phyloP scores from a whole-genome alignment of 768 basidiomycete genomes.

The Leucosporidium scottii region DNA sequence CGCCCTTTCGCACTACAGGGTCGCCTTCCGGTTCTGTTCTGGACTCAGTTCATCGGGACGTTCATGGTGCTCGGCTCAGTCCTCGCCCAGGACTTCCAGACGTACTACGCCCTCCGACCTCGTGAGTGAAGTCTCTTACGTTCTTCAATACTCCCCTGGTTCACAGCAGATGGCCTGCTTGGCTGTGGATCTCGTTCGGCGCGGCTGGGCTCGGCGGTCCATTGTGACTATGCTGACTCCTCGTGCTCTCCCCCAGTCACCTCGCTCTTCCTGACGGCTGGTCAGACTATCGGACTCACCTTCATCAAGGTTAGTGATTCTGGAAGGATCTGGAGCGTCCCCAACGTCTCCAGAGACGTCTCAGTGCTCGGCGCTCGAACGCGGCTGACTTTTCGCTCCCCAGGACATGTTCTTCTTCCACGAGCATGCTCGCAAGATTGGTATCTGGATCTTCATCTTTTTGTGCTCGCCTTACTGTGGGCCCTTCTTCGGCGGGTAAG shows the following conservation, averaged over 20 bases:
- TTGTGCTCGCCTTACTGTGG: conserved; percentile 19
- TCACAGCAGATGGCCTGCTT: no score
- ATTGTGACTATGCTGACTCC: no score
- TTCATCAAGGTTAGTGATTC: conserved; percentile 4
- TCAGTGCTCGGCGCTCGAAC: not conserved
- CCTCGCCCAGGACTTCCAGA: conserved; percentile 13
- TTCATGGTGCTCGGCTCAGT: conserved; percentile 27
- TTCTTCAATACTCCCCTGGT: no score
- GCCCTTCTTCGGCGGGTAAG: conserved; percentile 3
- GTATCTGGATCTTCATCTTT: conserved; percentile 28
- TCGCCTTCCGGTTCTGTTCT: conserved; percentile 22
- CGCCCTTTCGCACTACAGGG: no score
- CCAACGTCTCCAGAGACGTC: no score
- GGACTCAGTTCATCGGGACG: conserved; percentile 33
- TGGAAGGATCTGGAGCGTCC: not conserved
- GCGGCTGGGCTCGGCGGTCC: no score
- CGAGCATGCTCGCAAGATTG: conserved; percentile 19
- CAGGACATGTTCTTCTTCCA: conserved; percentile 29
- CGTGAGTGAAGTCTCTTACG: no score
- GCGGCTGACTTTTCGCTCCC: no score
- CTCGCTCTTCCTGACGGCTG: conserved; percentile 28
- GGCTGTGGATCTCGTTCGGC: no score
- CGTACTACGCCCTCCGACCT: conserved; percentile 30
- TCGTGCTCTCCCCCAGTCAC: conserved; percentile 3
- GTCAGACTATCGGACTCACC: conserved; percentile 24